Percentiles rank a stretch among this genome's conserved stretches.
These are phyloP conservation scores for Agrocybe pediades DNA, from an alignment of 768 basidiomycete genomes.

Conservation along the genomic window DNA sequence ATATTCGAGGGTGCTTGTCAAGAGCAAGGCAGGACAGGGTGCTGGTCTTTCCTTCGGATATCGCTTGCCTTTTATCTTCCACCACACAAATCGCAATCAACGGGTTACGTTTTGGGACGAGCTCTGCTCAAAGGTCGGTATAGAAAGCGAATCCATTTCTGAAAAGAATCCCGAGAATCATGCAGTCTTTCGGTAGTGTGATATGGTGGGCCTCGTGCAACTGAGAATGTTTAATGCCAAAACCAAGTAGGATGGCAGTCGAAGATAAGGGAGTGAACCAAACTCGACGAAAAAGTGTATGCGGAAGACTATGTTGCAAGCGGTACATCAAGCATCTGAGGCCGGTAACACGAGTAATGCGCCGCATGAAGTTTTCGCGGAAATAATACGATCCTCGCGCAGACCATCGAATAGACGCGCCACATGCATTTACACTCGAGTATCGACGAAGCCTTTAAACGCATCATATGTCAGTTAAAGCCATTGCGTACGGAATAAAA, in stretches of 20 bases:
- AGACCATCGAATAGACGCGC: background rate
- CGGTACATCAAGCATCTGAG: background rate
- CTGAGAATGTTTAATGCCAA: background rate
- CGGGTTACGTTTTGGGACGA: conserved; percentile 2
- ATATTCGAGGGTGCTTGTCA: conserved; percentile 4
- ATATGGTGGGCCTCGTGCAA: conserved; percentile 6
- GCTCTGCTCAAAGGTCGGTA: conserved; percentile 5
- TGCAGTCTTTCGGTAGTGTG: conserved; percentile 12
- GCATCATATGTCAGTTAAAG: background rate
- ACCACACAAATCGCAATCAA: background rate
- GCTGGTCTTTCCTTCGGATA: background rate
- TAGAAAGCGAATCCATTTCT: conserved; percentile 13
- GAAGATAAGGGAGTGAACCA: background rate
- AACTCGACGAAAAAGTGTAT: background rate
- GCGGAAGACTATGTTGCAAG: background rate
- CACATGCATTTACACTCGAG: conserved; percentile 1
- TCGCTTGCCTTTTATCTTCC: conserved; percentile 11
- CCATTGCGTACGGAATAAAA: background rate
- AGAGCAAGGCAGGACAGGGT: background rate
- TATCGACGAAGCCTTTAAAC: background rate
- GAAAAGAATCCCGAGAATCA: conserved; percentile 18
- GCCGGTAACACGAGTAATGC: background rate
- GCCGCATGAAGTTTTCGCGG: conserved; percentile 9
- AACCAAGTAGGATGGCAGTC: background rate
- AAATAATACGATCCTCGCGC: conserved; percentile 2